A percentile compares a stretch with the other conserved stretches of the same genome.
These are phyloP conservation scores for Leccinum rimulosum DNA, from an alignment of 768 basidiomycete species.

Conservation along the genomic window DNA sequence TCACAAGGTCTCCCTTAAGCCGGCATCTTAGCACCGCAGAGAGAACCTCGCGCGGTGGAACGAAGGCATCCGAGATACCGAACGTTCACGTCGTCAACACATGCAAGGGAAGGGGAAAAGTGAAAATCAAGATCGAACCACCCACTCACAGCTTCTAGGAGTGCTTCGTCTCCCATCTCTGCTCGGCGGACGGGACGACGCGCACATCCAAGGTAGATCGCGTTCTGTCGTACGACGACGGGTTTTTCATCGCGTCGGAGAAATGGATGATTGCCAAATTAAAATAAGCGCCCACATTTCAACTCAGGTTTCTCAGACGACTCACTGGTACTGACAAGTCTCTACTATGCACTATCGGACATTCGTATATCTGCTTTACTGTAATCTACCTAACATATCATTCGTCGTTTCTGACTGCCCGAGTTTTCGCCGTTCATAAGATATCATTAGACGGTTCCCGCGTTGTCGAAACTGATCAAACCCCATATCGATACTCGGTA, in stretches of 20 bases:
- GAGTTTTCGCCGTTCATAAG: neutral
- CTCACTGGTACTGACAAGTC: too few relatives aligned
- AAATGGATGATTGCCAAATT: too few relatives aligned
- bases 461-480: conserved; percentile 40
- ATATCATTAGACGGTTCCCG: neutral
- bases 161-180: conserved; percentile 1
- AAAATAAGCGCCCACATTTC: too few relatives aligned
- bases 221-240: neutral
- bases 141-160: conserved; percentile 9
- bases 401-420: neutral
- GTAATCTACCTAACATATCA: conserved; percentile 17
- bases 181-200: neutral
- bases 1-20: too few relatives aligned
- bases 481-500: conserved; percentile 71
- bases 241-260: too few relatives aligned
- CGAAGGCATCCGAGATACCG: too few relatives aligned
- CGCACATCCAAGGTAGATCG: neutral
- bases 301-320: too few relatives aligned
- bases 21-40: too few relatives aligned
- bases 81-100: too few relatives aligned
- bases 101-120: too few relatives aligned
- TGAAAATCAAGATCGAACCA: too few relatives aligned
- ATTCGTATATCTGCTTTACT: conserved; percentile 11
- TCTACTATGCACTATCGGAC: neutral
- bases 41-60: too few relatives aligned